Evolutionary conservation across 2,329 filamentous ascomycete genomes (phyloP).

Genomic region (Microdochium paspali): DNA sequence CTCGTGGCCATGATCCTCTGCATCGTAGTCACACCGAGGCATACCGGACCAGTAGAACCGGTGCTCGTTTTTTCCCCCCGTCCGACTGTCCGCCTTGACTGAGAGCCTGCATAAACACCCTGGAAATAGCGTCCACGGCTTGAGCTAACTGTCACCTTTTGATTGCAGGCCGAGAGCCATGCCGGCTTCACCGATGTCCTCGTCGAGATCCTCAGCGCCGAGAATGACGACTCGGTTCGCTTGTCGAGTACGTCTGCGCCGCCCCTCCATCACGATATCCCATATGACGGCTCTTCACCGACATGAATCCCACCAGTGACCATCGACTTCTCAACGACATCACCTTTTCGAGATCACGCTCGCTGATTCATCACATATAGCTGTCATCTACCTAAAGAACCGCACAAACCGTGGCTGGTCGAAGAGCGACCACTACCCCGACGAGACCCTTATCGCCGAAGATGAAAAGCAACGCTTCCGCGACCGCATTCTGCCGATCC

Average conservation of each 20-base stretch:
- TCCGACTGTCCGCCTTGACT: too few relatives aligned
- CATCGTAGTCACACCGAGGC: not conserved
- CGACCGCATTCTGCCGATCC: slow-evolving; percentile 78
- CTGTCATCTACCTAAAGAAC: slow-evolving; percentile 97
- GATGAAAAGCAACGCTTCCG: slow-evolving; percentile 82
- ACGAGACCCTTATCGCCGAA: slow-evolving; percentile 70
- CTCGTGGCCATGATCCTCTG: slow-evolving; percentile 3
- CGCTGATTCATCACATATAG: slow-evolving; percentile 33
- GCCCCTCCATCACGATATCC: slow-evolving; percentile 15
- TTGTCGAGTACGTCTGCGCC: slow-evolving; percentile 65
- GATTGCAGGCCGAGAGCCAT: slow-evolving; percentile 71
- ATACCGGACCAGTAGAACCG: too few relatives aligned
- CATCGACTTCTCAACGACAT: not conserved
- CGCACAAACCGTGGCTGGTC: slow-evolving; percentile 90
- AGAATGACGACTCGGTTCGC: slow-evolving; percentile 77
- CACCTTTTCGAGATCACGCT: slow-evolving; percentile 2
- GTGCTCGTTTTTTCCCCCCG: too few relatives aligned
- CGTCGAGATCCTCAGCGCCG: slow-evolving; percentile 79
- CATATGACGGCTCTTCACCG: slow-evolving; percentile 4
- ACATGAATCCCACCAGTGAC: not conserved
- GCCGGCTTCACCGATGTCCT: slow-evolving; percentile 85
- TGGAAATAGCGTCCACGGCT: too few relatives aligned
- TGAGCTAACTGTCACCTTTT: slow-evolving; percentile 2
- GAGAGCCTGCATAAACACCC: too few relatives aligned
- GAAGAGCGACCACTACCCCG: slow-evolving; percentile 62